Evolutionary conservation across 148 eudicot genomes (phyloP), one percentile per base, ranked within the genome.

Genomic region (Chenopodium berlandieri): DNA sequence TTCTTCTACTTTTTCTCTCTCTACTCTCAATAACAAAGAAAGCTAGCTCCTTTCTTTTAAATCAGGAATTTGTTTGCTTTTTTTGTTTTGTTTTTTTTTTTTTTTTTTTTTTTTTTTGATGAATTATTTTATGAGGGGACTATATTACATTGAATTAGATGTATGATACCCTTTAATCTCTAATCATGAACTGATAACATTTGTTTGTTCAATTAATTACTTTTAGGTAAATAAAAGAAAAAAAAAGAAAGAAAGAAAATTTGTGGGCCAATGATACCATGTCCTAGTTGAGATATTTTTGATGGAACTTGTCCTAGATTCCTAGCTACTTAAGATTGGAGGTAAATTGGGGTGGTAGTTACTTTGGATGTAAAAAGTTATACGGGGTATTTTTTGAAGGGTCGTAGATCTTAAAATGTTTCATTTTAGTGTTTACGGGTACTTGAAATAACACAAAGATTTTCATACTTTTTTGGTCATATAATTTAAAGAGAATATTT

Each of bases 1-100:
- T 56, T 66, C 47, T 62, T 52, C 22, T 56, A 78, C 47, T 14
- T 31, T 80, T 54, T 75, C 66, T 54, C 37, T n/a, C n/a, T 48
- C 30, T 67, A n/a, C n/a, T 70, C 30, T 23, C 22, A 71, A 48
- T 58, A 80, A 4, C 48, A 71, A 80, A 80, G 65, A 14, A 17
- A 56, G 62, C 6, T 56, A 56, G 16, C 22, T 56, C 22, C 62
- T 25, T 34, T 62, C 40, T 80, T 63, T 75, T 72, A 72, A 72
- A 62, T 34, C 77, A 72, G 71, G 47, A 16, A 31, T 54, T 68
- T 50, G 62, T 12, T 32, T 50, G 19, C 10, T 20, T 78, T 52
- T 19, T n/a, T 56, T n/a, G n/a, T n/a, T n/a, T n/a, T n/a, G n/a
- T n/a, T n/a, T 79, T 69, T 1, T 20, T 22, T 69, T 1, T 19